Evolutionary conservation across 1,284 basidiomycete genomes (phyloP).

Genomic region (Phlebopus sp.): DNA sequence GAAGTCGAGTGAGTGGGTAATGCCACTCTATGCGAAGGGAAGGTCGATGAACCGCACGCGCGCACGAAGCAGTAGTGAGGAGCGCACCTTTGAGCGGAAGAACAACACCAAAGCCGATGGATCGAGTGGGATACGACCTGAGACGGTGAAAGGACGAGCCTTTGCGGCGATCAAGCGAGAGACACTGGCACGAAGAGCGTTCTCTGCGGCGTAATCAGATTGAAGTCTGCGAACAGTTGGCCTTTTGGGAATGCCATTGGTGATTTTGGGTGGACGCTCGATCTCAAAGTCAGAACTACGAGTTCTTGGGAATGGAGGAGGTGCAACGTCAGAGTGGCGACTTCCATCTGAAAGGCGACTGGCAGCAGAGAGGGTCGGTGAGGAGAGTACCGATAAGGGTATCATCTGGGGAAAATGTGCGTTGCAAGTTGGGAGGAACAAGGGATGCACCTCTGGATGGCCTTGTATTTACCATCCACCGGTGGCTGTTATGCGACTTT

Average conservation of each 20-base stretch:
- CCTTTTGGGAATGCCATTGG: conserved; percentile 29
- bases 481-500: conserved; percentile 33
- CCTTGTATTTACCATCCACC: conserved; percentile 31
- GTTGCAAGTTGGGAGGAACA: conserved; percentile 10
- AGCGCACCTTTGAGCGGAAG: conserved; percentile 70
- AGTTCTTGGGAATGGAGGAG: conserved; percentile 30
- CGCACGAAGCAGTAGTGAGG: conserved; percentile 1
- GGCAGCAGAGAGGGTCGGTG: conserved; percentile 30
- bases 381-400: conserved; percentile 27
- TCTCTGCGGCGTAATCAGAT: conserved; percentile 49
- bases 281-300: conserved; percentile 55
- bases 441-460: conserved; percentile 7
- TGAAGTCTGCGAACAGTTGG: conserved; percentile 28
- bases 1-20: conserved; percentile 76
- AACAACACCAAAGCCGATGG: conserved; percentile 65
- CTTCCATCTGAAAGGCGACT: conserved; percentile 34
- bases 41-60: background rate
- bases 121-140: conserved; percentile 70
- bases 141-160: conserved; percentile 60
- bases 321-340: conserved; percentile 32
- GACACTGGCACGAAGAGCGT: conserved; percentile 54
- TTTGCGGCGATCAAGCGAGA: conserved; percentile 57
- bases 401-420: conserved; percentile 25
- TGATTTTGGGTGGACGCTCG: conserved; percentile 47
- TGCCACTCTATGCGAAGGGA: conserved; percentile 54